Evolutionary conservation across 1,284 basidiomycete genomes (phyloP).

Genomic region (Sanghuangporus baumii): DNA sequence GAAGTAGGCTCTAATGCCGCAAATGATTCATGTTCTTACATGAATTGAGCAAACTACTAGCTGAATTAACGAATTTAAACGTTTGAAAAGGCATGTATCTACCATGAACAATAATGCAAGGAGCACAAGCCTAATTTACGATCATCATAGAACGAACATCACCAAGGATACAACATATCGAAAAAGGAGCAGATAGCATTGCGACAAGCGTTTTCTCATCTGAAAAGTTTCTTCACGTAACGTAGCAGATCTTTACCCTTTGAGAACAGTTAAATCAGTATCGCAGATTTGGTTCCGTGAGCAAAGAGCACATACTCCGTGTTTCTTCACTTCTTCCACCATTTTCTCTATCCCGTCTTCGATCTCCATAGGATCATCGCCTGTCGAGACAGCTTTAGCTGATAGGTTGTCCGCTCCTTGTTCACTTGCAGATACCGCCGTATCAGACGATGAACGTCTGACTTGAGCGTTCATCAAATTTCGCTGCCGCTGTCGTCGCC

Average conservation of each 20-base stretch:
- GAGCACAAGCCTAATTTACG: too few relatives aligned
- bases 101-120: too few relatives aligned
- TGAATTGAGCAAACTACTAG: too few relatives aligned
- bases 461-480: constrained; percentile 23
- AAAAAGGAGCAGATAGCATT: neutral
- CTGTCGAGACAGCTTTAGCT: neutral
- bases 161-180: neutral
- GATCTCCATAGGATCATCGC: constrained; percentile 31
- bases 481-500: constrained; percentile 42
- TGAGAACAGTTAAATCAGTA: neutral
- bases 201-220: neutral
- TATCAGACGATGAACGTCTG: constrained; percentile 7
- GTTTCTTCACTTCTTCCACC: constrained; percentile 65
- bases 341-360: constrained; percentile 60
- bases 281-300: neutral
- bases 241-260: constrained; percentile 67
- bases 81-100: too few relatives aligned
- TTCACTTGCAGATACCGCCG: neutral
- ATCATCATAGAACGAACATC: too few relatives aligned
- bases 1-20: too few relatives aligned
- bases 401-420: neutral
- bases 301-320: constrained; percentile 47
- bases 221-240: constrained; percentile 66
- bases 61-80: too few relatives aligned
- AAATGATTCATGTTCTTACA: too few relatives aligned